Evolutionary conservation across 148 eudicot species (phyloP), one percentile per base, ranked within the genome.

Genomic region (Rhododendron mucronatum): DNA sequence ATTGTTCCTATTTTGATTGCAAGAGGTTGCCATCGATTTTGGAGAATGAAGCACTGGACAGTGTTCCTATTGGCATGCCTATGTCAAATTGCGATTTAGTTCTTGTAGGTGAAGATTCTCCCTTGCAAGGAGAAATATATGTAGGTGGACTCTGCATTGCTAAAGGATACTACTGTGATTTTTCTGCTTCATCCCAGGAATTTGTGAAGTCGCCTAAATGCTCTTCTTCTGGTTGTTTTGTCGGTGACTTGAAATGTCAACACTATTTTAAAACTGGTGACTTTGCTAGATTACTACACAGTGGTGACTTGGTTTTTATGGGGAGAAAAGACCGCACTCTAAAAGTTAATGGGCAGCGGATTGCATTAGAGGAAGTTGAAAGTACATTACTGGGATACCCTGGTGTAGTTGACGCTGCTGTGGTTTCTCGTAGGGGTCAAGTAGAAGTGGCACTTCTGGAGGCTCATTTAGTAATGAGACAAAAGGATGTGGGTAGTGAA

Each of bases 1-100:
- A 96, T 86, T 96, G 98, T 89, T 93, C 96, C 71, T 96, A 92
- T 90, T 96, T 95, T 88, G 97, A 96, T 84, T 96, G 98, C 93
- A 91, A 90, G 83, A 87, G 84, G 75, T 89, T 94, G 88, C 93
- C 90, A 2, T 61, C 41, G 35, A 88, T 93, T 71, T 87, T 95
- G 51, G 94, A 94, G 86, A 87, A 84, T 41, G 97, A 94, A 90
- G 75, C 78, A n/a, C 67, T 93, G 47, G 88, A 91, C 82, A 92
- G 91, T 82, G 94, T 95, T 87, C 99, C 99, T 13, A 95, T 96
- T 85, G 99, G 99, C 86, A 73, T 89, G 81, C 93, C 97, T 48
- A 90, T 96, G 47, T 89, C 92, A 39, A 94, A 91, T 88, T 95
- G 97, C 85, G 91, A 90, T 67, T 90, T 94, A 82, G 86, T 85